phyloP scores from a whole-genome alignment of 805 yeast species.

The Kodamaea kakaduensis region DNA sequence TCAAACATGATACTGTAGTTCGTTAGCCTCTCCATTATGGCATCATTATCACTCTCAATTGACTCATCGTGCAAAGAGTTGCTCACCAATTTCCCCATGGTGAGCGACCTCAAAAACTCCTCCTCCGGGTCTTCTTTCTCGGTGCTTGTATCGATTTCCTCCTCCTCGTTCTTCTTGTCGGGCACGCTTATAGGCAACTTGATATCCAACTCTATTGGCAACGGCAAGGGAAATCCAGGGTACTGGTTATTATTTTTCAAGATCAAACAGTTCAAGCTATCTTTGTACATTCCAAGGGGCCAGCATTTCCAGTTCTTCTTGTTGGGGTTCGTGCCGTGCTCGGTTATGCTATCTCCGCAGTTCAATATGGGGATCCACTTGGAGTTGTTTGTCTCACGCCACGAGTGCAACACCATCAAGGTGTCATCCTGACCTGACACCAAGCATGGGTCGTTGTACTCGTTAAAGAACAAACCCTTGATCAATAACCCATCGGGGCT shows the following conservation, averaged over 20 bases:
- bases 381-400: constrained; percentile 76
- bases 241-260: constrained; percentile 59
- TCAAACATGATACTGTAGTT: constrained; percentile 59
- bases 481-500: constrained; percentile 33
- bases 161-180: constrained; percentile 17
- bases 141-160: constrained; percentile 20
- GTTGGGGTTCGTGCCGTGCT: constrained; percentile 45
- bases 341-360: constrained; percentile 40
- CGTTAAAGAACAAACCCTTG: constrained; percentile 77
- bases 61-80: constrained; percentile 43
- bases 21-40: constrained; percentile 48
- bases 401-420: constrained; percentile 63
- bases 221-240: constrained; percentile 81
- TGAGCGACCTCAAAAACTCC: constrained; percentile 53
- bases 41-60: constrained; percentile 31
- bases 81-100: constrained; percentile 57
- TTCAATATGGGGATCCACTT: constrained; percentile 85
- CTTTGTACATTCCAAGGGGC: constrained; percentile 80
- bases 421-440: constrained; percentile 72
- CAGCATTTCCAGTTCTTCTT: constrained; percentile 64
- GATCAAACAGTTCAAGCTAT: constrained; percentile 68
- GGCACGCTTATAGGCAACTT: constrained; percentile 53
- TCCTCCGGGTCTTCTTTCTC: constrained; percentile 53
- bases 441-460: constrained; percentile 85
- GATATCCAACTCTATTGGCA: constrained; percentile 75